These are phyloP conservation scores for Myriosclerotinia duriaeana DNA, from an alignment of 2,329 filamentous ascomycete species.

Conservation along the genomic window DNA sequence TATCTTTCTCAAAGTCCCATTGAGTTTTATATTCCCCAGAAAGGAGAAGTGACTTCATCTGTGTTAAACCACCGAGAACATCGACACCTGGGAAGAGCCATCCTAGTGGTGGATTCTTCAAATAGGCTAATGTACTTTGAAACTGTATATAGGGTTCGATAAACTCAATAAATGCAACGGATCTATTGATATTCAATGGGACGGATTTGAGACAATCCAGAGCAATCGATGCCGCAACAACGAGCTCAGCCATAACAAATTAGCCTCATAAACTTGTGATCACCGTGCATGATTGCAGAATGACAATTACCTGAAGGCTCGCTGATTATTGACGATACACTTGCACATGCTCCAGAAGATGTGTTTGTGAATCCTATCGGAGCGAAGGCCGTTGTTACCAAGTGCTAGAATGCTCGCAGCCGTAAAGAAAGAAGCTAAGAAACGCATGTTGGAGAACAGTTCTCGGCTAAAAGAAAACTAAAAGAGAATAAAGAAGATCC, in stretches of 20 bases:
- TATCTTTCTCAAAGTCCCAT: constrained; percentile 54
- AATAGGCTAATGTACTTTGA: constrained; percentile 36
- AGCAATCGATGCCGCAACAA: constrained; percentile 17
- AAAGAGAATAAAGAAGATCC: neutral
- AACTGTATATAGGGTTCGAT: constrained; percentile 36
- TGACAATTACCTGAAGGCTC: neutral
- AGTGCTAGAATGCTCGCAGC: neutral
- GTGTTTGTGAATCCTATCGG: neutral
- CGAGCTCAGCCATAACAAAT: constrained; percentile 14
- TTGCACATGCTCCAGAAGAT: constrained; percentile 7
- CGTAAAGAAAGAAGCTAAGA: neutral
- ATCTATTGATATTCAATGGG: constrained; percentile 30
- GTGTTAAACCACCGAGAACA: constrained; percentile 43
- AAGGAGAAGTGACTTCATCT: constrained; percentile 36
- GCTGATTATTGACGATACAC: neutral
- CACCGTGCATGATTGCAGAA: neutral
- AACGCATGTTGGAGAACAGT: neutral
- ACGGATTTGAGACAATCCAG: constrained; percentile 36
- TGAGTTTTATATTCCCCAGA: constrained; percentile 41
- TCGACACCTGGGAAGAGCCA: constrained; percentile 48
- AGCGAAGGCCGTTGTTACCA: neutral
- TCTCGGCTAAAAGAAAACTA: neutral
- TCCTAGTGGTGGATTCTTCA: constrained; percentile 52
- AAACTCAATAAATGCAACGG: constrained; percentile 31
- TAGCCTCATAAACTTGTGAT: neutral